phyloP scores from a whole-genome alignment of 495 filamentous ascomycete genomes.

The Neurospora terricola region DNA sequence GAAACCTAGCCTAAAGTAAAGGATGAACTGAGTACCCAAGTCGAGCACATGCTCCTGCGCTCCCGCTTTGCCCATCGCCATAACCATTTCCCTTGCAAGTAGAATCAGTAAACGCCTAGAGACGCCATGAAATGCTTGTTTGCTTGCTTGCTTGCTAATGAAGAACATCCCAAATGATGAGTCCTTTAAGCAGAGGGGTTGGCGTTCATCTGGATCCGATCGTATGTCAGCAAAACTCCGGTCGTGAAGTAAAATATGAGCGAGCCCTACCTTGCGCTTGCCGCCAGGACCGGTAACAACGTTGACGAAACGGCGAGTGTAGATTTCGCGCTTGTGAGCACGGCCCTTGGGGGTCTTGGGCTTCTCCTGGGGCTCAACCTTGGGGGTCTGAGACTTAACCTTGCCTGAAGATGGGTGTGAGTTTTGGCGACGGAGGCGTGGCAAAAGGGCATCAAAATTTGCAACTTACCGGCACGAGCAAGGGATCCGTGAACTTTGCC shows the following conservation, averaged over 20 bases:
- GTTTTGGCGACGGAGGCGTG: neutral
- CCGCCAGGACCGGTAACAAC: slow-evolving; percentile 59
- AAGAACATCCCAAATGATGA: neutral
- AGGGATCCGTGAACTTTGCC: slow-evolving; percentile 88
- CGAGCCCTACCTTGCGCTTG: slow-evolving; percentile 64
- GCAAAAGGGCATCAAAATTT: neutral
- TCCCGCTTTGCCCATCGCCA: neutral
- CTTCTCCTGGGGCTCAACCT: slow-evolving; percentile 69
- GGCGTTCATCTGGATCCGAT: slow-evolving; percentile 45
- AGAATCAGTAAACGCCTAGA: neutral
- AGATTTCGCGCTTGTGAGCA: slow-evolving; percentile 77
- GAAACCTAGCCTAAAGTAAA: slow-evolving; percentile 2
- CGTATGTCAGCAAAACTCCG: neutral
- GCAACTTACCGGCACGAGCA: slow-evolving; percentile 72
- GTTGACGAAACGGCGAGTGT: slow-evolving; percentile 87
- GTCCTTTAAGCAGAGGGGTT: slow-evolving; percentile 43
- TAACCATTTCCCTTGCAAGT: neutral
- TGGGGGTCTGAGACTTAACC: slow-evolving; percentile 87
- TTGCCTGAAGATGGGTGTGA: slow-evolving; percentile 31
- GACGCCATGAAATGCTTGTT: neutral
- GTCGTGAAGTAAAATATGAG: neutral
- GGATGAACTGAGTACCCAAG: neutral
- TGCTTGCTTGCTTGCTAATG: neutral
- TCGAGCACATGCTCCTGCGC: neutral
- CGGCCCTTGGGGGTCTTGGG: slow-evolving; percentile 76